Conservation (phyloP, 2,329 filamentous ascomycete genomes). For the Colletotrichum theobromicola region DNA sequence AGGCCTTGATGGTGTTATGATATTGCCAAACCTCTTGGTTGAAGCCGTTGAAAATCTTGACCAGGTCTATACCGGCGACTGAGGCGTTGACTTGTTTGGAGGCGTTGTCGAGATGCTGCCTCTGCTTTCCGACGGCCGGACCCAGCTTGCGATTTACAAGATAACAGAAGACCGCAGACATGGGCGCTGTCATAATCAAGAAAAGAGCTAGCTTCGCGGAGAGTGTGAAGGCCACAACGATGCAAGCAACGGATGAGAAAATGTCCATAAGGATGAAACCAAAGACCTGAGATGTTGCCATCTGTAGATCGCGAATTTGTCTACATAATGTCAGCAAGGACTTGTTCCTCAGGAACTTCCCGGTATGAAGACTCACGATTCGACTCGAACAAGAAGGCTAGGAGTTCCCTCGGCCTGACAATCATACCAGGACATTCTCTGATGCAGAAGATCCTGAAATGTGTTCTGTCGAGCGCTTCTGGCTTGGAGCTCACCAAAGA, state of each 20-base stretch:
- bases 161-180: constrained; percentile 66
- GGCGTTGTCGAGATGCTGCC: constrained; percentile 68
- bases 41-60: constrained; percentile 85
- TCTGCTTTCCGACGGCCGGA: constrained; percentile 71
- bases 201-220: constrained; percentile 88
- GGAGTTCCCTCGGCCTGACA: constrained; percentile 71
- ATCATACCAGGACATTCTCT: constrained; percentile 83
- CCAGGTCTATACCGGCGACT: constrained; percentile 67
- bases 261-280: constrained; percentile 71
- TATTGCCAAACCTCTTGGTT: constrained; percentile 74
- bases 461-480: constrained; percentile 66
- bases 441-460: constrained; percentile 56
- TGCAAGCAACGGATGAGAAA: constrained; percentile 67
- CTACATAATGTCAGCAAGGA: constrained; percentile 51
- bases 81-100: constrained; percentile 75
- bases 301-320: constrained; percentile 81
- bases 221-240: constrained; percentile 76
- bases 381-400: constrained; percentile 73
- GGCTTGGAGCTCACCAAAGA: constrained; percentile 83
- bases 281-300: constrained; percentile 79
- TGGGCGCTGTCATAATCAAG: constrained; percentile 74
- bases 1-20: constrained; percentile 55
- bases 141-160: constrained; percentile 67
- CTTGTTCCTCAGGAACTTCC: neutral
- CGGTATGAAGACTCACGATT: constrained; percentile 62